Base-by-base conservation (phyloP, 495 filamentous ascomycete species). In the Neurospora sp. region DNA sequence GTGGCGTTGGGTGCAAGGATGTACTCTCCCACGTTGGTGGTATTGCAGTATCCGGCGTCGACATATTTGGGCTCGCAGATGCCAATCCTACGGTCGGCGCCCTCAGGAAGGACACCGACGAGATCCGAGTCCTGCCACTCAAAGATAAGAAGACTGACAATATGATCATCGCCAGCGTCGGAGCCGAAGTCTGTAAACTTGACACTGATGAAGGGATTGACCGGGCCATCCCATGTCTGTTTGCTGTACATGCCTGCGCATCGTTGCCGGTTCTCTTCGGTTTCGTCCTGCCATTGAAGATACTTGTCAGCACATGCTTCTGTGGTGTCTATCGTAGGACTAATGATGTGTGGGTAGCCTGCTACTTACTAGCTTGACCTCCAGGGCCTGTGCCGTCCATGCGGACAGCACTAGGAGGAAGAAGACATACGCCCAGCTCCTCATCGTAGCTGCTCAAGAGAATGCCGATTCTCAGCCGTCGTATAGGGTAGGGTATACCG, bases 161-260 rank as follows among this genome's bases (percentile, higher is more conserved):
- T 83, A 15, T 92, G 90, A 78, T 97, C 92, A 28, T 90, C 87
- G 42, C 82, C 84, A 40, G 78, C 70, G 70, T 87, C 84, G 62
- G 85, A 85, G 71, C 87, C 80, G 34, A 86, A 82, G 77, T 91
- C 89, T 70, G 90, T 84, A 77, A 97, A 97, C 80, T 91, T 94
- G 75, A 92, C 88, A 73, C 91, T 85, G 81, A 99, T 97, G 83
- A 91, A 94, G 11, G 96, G 96, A 74, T 98, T 93, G 70, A 93
- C 86, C 39, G 88, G 89, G 77, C 96, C 96, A 74, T 94, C 93
- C 96, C 96, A 99, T 24, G 91, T 83, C 76, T 90, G 93, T 78
- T 87, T 90, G 81, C 91, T 94, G 83, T 98, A 99, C 96, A 99
- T 98, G 83, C 96, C 96, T 79, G 93, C 91, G 84, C 96, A 99